Percentiles rank a stretch among this genome's conserved stretches.
Conservation (phyloP, 1,284 basidiomycete genomes). For the Tylopilus microsporus region DNA sequence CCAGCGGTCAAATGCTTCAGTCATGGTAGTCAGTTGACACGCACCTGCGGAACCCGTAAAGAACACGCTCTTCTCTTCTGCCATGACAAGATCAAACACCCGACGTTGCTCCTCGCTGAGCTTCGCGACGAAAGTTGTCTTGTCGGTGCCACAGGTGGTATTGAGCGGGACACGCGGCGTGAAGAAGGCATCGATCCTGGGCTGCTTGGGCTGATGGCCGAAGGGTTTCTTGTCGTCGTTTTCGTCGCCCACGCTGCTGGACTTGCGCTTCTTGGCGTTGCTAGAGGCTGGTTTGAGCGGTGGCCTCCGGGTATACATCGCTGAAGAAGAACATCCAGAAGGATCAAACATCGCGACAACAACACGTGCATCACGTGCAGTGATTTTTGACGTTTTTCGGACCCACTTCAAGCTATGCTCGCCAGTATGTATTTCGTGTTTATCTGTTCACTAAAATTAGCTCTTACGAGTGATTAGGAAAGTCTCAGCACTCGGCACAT, state of each 20-base stretch:
- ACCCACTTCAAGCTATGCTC: too few species aligned
- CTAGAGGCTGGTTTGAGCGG: slow-evolving; percentile 14
- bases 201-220: slow-evolving; percentile 31
- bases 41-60: slow-evolving; percentile 52
- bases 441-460: too few species aligned
- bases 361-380: slow-evolving; percentile 24
- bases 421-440: too few species aligned
- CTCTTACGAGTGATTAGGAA: too few species aligned
- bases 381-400: slow-evolving; percentile 13
- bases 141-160: slow-evolving; percentile 27
- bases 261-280: slow-evolving; percentile 41
- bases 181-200: slow-evolving; percentile 44
- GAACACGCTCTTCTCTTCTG: slow-evolving; percentile 47
- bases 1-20: background rate
- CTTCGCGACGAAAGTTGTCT: slow-evolving; percentile 32
- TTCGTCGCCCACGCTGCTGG: slow-evolving; percentile 22
- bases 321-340: background rate
- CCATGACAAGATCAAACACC: slow-evolving; percentile 44
- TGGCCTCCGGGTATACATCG: slow-evolving; percentile 14
- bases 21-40: slow-evolving; percentile 5
- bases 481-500: too few species aligned
- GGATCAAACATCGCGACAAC: slow-evolving; percentile 14
- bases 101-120: slow-evolving; percentile 43
- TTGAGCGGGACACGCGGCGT: slow-evolving; percentile 37
- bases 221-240: slow-evolving; percentile 24